Percentiles rank a stretch among this genome's conserved stretches.
phyloP scores from a whole-genome alignment of 1,284 basidiomycete species.

The Trametes polyzona region DNA sequence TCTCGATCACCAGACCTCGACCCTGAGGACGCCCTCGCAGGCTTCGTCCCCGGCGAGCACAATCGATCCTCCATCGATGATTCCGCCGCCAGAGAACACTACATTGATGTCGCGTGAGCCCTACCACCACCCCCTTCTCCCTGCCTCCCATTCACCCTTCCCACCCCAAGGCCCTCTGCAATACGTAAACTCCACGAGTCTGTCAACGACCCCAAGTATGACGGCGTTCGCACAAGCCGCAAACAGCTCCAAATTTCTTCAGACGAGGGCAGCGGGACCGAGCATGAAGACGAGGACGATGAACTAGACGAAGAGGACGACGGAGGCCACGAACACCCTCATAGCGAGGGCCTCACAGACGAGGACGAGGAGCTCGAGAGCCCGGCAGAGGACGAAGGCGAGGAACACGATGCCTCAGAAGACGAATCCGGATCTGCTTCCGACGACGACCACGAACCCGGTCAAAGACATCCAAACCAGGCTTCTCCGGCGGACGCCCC shows the following conservation, averaged over 20 bases:
- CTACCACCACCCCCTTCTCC: background rate
- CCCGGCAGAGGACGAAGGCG: constrained; percentile 37
- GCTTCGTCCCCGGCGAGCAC: constrained; percentile 22
- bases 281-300: constrained; percentile 37
- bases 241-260: constrained; percentile 53
- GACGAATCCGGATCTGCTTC: constrained; percentile 33
- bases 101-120: constrained; percentile 80
- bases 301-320: constrained; percentile 32
- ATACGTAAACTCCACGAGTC: constrained; percentile 67
- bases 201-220: constrained; percentile 76
- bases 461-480: background rate
- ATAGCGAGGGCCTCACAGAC: constrained; percentile 17
- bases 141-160: constrained; percentile 16
- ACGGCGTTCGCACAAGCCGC: constrained; percentile 66
- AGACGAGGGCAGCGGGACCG: constrained; percentile 42
- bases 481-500: constrained; percentile 11
- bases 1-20: constrained; percentile 65
- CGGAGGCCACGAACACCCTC: background rate
- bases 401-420: constrained; percentile 32
- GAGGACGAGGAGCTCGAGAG: constrained; percentile 34
- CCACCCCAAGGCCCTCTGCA: constrained; percentile 59
- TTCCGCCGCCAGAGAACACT: constrained; percentile 69
- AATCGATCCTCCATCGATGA: constrained; percentile 30
- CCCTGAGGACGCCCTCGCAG: constrained; percentile 62
- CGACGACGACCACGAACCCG: constrained; percentile 8